Conservation (phyloP, 2,329 filamentous ascomycete species). For the Tolypocladium pustulatum region DNA sequence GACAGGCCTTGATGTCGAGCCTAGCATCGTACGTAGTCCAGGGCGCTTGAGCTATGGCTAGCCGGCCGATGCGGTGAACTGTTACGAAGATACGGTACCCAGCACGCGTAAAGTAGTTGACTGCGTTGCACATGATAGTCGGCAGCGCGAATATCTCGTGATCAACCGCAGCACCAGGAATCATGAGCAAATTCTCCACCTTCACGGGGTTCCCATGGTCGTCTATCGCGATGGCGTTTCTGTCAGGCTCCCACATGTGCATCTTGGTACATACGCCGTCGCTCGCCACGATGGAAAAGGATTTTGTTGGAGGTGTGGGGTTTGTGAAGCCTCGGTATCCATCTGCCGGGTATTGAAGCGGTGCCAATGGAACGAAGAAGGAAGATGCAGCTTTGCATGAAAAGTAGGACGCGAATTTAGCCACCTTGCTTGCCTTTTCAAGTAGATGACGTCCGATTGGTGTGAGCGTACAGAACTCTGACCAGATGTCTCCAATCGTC, state of each 20-base stretch:
- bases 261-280: constrained; percentile 43
- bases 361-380: constrained; percentile 43
- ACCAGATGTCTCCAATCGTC: constrained; percentile 38
- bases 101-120: constrained; percentile 50
- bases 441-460: constrained; percentile 36
- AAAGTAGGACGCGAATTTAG: constrained; percentile 46
- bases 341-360: constrained; percentile 42
- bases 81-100: constrained; percentile 50
- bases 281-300: constrained; percentile 34
- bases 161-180: constrained; percentile 53
- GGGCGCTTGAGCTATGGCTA: constrained; percentile 36
- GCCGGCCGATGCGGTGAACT: constrained; percentile 46
- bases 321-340: constrained; percentile 42
- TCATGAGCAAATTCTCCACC: constrained; percentile 43
- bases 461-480: constrained; percentile 42
- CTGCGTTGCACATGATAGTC: constrained; percentile 51
- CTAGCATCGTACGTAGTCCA: constrained; percentile 52
- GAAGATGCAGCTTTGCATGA: constrained; percentile 39
- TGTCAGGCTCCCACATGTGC: constrained; percentile 46
- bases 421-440: constrained; percentile 31
- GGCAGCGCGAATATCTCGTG: constrained; percentile 53
- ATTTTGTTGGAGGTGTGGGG: constrained; percentile 31
- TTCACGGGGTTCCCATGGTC: constrained; percentile 1
- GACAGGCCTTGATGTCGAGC: constrained; percentile 45
- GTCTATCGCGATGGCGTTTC: constrained; percentile 19